Percentiles rank a stretch among this genome's conserved stretches.
These are phyloP conservation scores for Didymella segeticola DNA, from an alignment of 2,329 filamentous ascomycete species.

Conservation along the genomic window DNA sequence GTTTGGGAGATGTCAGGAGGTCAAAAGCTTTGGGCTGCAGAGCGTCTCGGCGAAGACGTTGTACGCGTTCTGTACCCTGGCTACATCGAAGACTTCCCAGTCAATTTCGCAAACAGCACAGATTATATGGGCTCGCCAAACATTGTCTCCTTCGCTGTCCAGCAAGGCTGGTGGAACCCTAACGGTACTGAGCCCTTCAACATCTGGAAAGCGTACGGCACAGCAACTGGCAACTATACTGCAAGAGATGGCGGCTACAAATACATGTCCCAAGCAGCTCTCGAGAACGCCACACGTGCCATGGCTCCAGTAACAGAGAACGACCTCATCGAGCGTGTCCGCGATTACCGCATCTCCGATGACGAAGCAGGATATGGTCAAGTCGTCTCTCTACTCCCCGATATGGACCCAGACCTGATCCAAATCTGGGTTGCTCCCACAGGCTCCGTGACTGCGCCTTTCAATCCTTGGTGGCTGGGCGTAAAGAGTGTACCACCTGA, in stretches of 20 bases:
- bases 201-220: slow-evolving; percentile 46
- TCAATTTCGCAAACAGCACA: slow-evolving; percentile 36
- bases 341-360: slow-evolving; percentile 46
- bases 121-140: slow-evolving; percentile 45
- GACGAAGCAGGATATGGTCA: slow-evolving; percentile 49
- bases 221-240: slow-evolving; percentile 35
- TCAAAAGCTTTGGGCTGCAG: slow-evolving; percentile 45
- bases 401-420: slow-evolving; percentile 39
- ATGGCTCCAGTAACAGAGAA: slow-evolving; percentile 59
- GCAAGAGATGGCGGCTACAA: slow-evolving; percentile 47
- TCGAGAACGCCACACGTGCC: slow-evolving; percentile 46
- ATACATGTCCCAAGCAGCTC: slow-evolving; percentile 47
- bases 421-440: slow-evolving; percentile 47
- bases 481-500: slow-evolving; percentile 40
- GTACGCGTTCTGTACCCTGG: slow-evolving; percentile 46
- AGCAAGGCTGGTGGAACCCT: slow-evolving; percentile 46
- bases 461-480: slow-evolving; percentile 46
- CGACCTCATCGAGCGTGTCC: slow-evolving; percentile 54
- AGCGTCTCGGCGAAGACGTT: slow-evolving; percentile 39
- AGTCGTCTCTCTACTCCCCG: slow-evolving; percentile 36
- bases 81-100: slow-evolving; percentile 48
- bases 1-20: slow-evolving; percentile 47
- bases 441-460: slow-evolving; percentile 44
- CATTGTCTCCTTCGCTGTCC: slow-evolving; percentile 44
- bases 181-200: slow-evolving; percentile 43